Evolutionary conservation across 805 yeast species (phyloP).

Genomic region (Metschnikowia santaceciliae): DNA sequence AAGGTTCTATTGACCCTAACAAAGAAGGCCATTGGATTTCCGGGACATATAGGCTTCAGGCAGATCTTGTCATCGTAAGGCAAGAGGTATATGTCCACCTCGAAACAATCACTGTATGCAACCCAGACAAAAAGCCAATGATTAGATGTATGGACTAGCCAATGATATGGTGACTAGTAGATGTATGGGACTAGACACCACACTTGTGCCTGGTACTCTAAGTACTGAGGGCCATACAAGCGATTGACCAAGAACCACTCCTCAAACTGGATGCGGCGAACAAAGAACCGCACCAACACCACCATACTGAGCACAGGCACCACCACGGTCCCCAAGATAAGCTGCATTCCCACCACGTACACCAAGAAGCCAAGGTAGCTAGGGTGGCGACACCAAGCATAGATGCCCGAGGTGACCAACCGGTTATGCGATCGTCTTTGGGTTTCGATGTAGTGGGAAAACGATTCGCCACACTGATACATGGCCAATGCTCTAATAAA

Average conservation of each 20-base stretch:
- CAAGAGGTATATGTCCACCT: no score
- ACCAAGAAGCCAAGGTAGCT: constrained; percentile 36
- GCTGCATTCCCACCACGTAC: constrained; percentile 31
- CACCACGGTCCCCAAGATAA: constrained; percentile 22
- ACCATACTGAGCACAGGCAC: constrained; percentile 16
- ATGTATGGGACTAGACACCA: constrained; percentile 30
- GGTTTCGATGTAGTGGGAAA: constrained; percentile 29
- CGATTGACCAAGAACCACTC: constrained; percentile 28
- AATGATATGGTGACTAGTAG: not conserved
- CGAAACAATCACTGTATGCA: no score
- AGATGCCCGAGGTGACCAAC: constrained; percentile 34
- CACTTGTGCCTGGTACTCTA: constrained; percentile 21
- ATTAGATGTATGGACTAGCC: no score
- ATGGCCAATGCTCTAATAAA: constrained; percentile 27
- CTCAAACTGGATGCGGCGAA: constrained; percentile 30
- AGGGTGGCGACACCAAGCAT: constrained; percentile 31
- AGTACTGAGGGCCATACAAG: constrained; percentile 27
- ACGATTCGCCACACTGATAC: constrained; percentile 31
- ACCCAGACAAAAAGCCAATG: no score
- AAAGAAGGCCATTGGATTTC: no score
- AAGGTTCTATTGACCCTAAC: no score
- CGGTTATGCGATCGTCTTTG: constrained; percentile 3
- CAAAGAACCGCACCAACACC: constrained; percentile 26
- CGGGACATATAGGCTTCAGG: no score
- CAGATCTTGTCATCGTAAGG: no score